These are phyloP conservation scores for Rosa multiflora DNA, from an alignment of 306 rosid genomes.

Conservation along the genomic window DNA sequence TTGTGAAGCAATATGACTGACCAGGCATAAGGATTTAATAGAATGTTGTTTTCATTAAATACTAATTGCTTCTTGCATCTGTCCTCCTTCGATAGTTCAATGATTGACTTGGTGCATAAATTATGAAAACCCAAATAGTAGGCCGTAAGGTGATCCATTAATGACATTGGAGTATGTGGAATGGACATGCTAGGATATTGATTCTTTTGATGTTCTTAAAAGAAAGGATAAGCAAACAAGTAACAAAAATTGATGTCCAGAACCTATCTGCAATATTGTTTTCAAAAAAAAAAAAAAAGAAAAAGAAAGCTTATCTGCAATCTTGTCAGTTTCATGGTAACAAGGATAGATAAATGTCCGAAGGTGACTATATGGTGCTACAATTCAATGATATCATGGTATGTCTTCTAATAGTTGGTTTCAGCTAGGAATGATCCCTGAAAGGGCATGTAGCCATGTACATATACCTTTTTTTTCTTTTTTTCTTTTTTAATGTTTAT, in stretches of 20 bases:
- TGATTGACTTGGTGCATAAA: neutral
- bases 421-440: neutral
- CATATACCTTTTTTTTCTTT: neutral
- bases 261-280: neutral
- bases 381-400: neutral
- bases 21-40: neutral
- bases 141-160: neutral
- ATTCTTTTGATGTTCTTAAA: neutral
- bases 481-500: neutral
- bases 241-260: neutral
- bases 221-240: neutral
- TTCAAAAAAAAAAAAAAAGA: too few relatives aligned
- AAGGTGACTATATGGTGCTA: neutral
- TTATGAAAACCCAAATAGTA: neutral
- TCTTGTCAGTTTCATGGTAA: neutral
- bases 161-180: constrained; percentile 18
- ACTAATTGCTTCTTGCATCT: neutral
- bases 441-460: neutral
- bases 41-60: neutral
- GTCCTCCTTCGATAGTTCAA: neutral
- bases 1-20: neutral
- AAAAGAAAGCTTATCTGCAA: neutral
- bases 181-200: constrained; percentile 20
- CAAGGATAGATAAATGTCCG: neutral
- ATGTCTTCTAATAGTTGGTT: neutral